Evolutionary conservation across 2,329 filamentous ascomycete genomes (phyloP).

Genomic region (Scleromitrula shiraiana): DNA sequence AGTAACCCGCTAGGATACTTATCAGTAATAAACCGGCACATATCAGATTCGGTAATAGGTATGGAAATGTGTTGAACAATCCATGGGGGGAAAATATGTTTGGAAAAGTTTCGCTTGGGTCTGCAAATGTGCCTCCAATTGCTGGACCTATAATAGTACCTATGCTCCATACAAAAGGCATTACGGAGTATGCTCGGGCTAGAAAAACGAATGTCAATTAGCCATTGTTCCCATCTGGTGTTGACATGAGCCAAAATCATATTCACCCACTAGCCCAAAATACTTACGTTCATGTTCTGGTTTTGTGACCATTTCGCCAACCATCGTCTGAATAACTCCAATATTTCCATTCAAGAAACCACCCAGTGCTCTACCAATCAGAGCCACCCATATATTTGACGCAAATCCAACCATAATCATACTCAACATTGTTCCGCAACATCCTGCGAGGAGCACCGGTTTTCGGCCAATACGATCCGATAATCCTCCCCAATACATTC

Average conservation of each 20-base stretch:
- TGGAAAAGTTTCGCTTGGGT: constrained; percentile 69
- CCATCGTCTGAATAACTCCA: constrained; percentile 79
- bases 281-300: constrained; percentile 14
- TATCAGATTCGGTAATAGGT: constrained; percentile 80
- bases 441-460: constrained; percentile 74
- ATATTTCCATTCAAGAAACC: constrained; percentile 88
- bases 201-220: constrained; percentile 1
- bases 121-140: constrained; percentile 79
- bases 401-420: constrained; percentile 78
- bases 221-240: too few relatives aligned
- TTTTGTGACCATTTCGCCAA: constrained; percentile 75
- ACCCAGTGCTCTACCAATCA: constrained; percentile 67
- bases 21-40: constrained; percentile 68
- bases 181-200: constrained; percentile 74
- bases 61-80: constrained; percentile 73
- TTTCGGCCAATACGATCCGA: constrained; percentile 80
- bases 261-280: not conserved
- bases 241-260: too few relatives aligned
- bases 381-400: constrained; percentile 73
- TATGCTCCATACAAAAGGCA: constrained; percentile 91
- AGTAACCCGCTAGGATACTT: constrained; percentile 72
- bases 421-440: constrained; percentile 72
- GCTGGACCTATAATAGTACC: constrained; percentile 84
- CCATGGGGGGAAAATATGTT: constrained; percentile 56
- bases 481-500: constrained; percentile 79